phyloP scores from a whole-genome alignment of 768 basidiomycete species.

The Tulasnella sp. region DNA sequence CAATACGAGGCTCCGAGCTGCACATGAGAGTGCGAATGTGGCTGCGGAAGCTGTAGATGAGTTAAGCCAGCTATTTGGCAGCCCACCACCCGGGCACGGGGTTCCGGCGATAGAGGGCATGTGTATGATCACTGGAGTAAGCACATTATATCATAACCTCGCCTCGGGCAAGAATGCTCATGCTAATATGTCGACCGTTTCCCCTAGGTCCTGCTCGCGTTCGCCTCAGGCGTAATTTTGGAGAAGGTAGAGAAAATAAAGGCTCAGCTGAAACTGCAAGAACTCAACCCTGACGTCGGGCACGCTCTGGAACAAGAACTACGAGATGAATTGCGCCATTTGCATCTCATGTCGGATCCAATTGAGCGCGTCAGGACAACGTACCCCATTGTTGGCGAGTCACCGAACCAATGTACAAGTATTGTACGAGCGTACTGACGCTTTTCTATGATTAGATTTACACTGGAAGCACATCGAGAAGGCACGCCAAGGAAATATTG shows the following conservation, averaged over 20 bases:
- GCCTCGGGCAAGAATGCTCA: background rate
- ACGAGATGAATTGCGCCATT: background rate
- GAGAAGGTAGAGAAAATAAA: slow-evolving; percentile 2
- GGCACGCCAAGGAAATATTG: background rate
- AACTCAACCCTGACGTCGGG: background rate
- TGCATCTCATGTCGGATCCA: background rate
- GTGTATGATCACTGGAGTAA: slow-evolving; percentile 1
- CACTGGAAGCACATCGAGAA: background rate
- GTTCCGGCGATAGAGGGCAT: background rate
- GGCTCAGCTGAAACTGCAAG: background rate
- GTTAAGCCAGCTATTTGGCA: background rate
- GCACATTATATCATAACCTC: background rate
- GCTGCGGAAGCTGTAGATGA: background rate
- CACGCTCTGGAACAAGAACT: background rate
- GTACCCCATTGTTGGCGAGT: background rate
- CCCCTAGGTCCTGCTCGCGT: background rate
- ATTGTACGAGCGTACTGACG: background rate
- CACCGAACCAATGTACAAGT: background rate
- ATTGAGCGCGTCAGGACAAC: background rate
- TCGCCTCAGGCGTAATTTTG: background rate
- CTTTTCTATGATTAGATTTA: background rate
- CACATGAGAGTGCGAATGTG: background rate
- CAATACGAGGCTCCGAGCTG: background rate
- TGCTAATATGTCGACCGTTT: background rate
- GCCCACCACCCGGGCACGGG: background rate